These are phyloP conservation scores for Leishmania guyanensis DNA, from an alignment of 208 protist species.

Conservation along the genomic window DNA sequence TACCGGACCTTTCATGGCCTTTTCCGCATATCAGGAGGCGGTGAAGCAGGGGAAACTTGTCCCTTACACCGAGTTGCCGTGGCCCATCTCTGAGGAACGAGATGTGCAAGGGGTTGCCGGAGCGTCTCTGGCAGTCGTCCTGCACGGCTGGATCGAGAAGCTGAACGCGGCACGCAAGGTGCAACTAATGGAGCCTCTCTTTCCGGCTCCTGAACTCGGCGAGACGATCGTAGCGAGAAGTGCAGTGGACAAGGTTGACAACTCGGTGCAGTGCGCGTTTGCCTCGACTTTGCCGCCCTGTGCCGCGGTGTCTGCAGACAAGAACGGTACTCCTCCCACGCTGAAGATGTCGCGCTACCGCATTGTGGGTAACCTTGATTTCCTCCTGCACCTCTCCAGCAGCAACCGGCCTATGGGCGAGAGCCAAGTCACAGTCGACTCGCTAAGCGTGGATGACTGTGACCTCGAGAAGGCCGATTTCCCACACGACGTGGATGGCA, in stretches of 20 bases:
- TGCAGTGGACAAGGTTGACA: no score
- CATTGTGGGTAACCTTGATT: constrained; percentile 26
- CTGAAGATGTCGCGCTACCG: constrained; percentile 8
- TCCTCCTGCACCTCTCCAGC: constrained; percentile 25
- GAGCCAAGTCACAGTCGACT: constrained; percentile 1
- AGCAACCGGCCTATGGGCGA: neutral
- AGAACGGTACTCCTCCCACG: neutral
- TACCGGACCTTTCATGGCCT: constrained; percentile 20
- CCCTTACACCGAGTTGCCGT: neutral
- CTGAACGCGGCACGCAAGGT: constrained; percentile 26
- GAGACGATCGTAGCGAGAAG: neutral
- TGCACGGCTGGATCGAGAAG: constrained; percentile 51
- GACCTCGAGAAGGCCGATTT: neutral
- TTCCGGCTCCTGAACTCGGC: neutral
- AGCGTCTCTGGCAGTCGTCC: constrained; percentile 2
- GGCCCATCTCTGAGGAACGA: neutral
- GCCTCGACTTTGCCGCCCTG: neutral
- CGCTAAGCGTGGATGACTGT: constrained; percentile 1
- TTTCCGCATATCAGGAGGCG: constrained; percentile 7
- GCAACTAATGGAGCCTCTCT: constrained; percentile 25
- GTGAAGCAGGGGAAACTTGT: neutral
- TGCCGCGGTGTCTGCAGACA: neutral
- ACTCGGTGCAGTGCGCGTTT: neutral
- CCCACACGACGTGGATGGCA: neutral
- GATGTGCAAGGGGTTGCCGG: neutral